phyloP scores from a whole-genome alignment of 164 flowering plant genomes.

The Euptelea pleiosperma region DNA sequence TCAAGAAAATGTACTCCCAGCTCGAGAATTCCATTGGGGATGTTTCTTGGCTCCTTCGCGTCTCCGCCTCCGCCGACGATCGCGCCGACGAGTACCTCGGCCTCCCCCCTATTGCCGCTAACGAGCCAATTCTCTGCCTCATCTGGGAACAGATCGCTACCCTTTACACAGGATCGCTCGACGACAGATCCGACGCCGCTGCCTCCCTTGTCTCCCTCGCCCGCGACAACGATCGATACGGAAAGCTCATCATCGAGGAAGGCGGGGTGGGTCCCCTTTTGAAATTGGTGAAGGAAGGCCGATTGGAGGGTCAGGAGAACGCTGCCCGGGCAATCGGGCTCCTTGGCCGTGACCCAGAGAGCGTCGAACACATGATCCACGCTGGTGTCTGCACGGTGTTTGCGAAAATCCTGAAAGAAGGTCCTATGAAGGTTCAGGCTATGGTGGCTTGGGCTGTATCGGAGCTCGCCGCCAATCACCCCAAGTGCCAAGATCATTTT shows the following conservation, averaged over 20 bases:
- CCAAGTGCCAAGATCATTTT: slow-evolving; percentile 76
- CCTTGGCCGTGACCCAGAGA: slow-evolving; percentile 70
- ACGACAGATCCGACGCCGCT: slow-evolving; percentile 65
- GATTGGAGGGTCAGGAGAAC: slow-evolving; percentile 65
- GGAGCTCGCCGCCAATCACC: slow-evolving; percentile 55
- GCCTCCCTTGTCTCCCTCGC: slow-evolving; percentile 72
- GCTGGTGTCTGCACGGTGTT: slow-evolving; percentile 70
- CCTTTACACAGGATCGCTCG: slow-evolving; percentile 46
- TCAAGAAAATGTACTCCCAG: slow-evolving; percentile 54
- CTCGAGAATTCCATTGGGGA: slow-evolving; percentile 85
- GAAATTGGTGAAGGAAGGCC: slow-evolving; percentile 65
- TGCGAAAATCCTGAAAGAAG: slow-evolving; percentile 74
- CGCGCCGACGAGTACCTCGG: slow-evolving; percentile 64
- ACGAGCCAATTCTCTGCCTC: slow-evolving; percentile 77
- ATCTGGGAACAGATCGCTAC: slow-evolving; percentile 88
- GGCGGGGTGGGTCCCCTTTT: slow-evolving; percentile 65
- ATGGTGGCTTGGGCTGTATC: slow-evolving; percentile 82
- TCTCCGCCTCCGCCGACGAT: slow-evolving; percentile 54
- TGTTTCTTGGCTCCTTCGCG: slow-evolving; percentile 77
- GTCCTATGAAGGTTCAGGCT: slow-evolving; percentile 65
- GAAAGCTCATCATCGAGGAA: slow-evolving; percentile 71
- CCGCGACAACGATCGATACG: slow-evolving; percentile 67
- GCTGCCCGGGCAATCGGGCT: slow-evolving; percentile 76
- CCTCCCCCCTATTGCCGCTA: slow-evolving; percentile 77
- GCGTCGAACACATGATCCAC: slow-evolving; percentile 70